Base-by-base conservation (phyloP, 208 protist genomes). In the Leishmania lainsoni region DNA sequence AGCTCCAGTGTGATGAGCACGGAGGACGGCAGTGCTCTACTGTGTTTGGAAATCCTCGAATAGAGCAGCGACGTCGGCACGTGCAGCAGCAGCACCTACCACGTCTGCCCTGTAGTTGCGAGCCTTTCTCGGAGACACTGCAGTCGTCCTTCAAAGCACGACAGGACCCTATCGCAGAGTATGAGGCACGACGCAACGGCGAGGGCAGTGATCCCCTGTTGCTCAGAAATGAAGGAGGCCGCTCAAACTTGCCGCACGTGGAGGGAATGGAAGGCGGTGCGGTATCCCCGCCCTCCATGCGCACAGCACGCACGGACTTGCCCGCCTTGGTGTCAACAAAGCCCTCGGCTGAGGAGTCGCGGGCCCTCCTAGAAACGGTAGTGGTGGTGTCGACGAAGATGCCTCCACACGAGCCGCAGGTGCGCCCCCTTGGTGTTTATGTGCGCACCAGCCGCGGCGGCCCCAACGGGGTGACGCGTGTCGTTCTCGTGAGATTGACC, bases 401-500 rank as follows among this genome's bases (percentile, higher is more conserved):
- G 26, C 68, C 66, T 12, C 48, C 59, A 5, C 75, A 81, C 14
- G 84, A 81, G 63, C 32, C 59, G 6, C 79, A 77, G 45, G 14
- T 63, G 32, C 85, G 78, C 29, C 75, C 85, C 2, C 79, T 86
- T 29, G 85, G 85, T 45, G 32, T 89, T 17, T 89, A 80, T 59
- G 78, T 89, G 17, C 79, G 79, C n/a, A 78, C 71, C 5, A 78
- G 79, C 0, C 78, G 77, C 29, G 83, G 81, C 39, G 93, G 87
- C 32, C 76, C 80, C 6, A 95, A 88, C 83, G 81, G 77, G 29
- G 83, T 91, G 26, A 88, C 87, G 3, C 84, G 90, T 17, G 78
- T 87, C 8, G 79, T 97, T 12, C 79, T 83, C 35, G 59, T 96
- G 26, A 92, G 93, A 52, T 80, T 96, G 17, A 97, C 93, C 2